phyloP scores from a whole-genome alignment of 2,329 filamentous ascomycete genomes.

The Pleoardoris graminearum region DNA sequence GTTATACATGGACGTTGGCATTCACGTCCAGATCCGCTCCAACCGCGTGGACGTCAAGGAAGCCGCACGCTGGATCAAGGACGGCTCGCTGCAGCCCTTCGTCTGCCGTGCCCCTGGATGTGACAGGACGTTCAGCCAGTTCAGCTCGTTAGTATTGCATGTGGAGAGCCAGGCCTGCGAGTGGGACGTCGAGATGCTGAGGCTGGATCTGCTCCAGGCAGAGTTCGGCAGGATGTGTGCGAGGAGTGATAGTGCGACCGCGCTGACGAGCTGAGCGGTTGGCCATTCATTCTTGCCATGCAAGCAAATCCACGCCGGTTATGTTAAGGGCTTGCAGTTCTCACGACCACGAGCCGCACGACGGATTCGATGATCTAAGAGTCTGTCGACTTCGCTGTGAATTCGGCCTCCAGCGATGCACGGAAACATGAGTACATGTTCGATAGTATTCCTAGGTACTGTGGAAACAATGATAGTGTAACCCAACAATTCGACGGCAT shows the following conservation, averaged over 20 bases:
- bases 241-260: conserved; percentile 15
- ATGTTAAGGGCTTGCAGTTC: too few species aligned
- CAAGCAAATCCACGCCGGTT: too few species aligned
- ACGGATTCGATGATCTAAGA: too few species aligned
- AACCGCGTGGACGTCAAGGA: conserved; percentile 25
- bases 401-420: too few species aligned
- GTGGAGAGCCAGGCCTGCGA: conserved; percentile 33
- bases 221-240: conserved; percentile 22
- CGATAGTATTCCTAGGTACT: too few species aligned
- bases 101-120: conserved; percentile 33
- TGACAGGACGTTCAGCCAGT: conserved; percentile 26
- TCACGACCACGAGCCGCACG: too few species aligned
- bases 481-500: too few species aligned
- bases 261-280: not conserved
- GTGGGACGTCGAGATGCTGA: conserved; percentile 31
- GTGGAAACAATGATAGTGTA: too few species aligned
- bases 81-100: conserved; percentile 33
- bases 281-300: not conserved
- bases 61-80: conserved; percentile 27
- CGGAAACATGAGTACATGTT: too few species aligned
- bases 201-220: conserved; percentile 26
- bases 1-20: conserved; percentile 41
- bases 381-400: too few species aligned
- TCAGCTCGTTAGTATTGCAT: conserved; percentile 35
- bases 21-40: conserved; percentile 37